A percentile compares a stretch with the other conserved stretches of the same genome.
Evolutionary conservation across 305 asterid species (phyloP).

Genomic region (Coffea humblotiana): DNA sequence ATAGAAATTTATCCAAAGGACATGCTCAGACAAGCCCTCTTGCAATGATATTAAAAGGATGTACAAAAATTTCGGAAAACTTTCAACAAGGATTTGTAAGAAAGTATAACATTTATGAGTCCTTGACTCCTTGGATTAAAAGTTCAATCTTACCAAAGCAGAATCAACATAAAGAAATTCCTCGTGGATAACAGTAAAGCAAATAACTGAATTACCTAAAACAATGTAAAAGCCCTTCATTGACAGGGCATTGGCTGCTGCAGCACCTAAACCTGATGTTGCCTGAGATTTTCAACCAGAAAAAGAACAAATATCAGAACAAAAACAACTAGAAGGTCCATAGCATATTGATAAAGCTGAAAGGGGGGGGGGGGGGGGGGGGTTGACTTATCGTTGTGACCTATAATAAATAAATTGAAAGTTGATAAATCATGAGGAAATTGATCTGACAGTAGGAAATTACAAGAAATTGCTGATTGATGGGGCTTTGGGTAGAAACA

Average conservation of each 20-base stretch:
- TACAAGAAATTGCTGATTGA: not conserved
- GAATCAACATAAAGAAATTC: not conserved
- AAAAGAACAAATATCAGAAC: slow-evolving; percentile 2
- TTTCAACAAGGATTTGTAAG: not conserved
- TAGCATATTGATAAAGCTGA: not conserved
- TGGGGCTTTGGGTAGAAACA: not conserved
- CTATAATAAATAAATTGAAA: not conserved
- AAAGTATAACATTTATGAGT: not conserved
- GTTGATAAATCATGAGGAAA: not conserved
- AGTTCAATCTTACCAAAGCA: not conserved
- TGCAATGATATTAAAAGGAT: not conserved
- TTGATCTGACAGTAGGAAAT: not conserved
- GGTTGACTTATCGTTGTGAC: not conserved
- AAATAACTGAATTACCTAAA: slow-evolving; percentile 52
- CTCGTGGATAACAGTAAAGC: not conserved
- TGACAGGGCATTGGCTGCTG: slow-evolving; percentile 71
- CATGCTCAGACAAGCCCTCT: not conserved
- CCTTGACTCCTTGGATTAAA: not conserved
- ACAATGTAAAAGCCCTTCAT: slow-evolving; percentile 71
- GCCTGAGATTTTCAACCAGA: slow-evolving; percentile 46
- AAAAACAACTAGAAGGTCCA: not conserved
- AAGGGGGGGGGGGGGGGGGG: not conserved
- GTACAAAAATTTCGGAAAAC: not conserved
- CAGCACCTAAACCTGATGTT: slow-evolving; percentile 91
- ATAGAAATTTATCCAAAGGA: not conserved